phyloP scores from a whole-genome alignment of 768 basidiomycete genomes.

The Pleurotus tuber-regium region DNA sequence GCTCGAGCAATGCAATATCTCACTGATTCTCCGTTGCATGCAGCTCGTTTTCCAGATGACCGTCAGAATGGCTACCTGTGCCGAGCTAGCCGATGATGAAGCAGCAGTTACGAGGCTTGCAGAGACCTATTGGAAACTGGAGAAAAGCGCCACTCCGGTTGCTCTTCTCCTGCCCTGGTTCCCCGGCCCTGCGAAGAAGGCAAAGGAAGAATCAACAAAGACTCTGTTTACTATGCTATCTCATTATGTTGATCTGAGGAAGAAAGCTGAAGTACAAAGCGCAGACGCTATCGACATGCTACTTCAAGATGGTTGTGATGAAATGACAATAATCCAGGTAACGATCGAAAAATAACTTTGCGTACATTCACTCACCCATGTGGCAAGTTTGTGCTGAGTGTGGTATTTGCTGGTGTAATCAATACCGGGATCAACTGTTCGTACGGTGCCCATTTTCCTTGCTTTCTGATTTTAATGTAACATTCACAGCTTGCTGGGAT shows the following conservation, averaged over 20 bases:
- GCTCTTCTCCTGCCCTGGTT: constrained; percentile 33
- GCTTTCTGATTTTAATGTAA: background rate
- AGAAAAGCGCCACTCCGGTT: constrained; percentile 31
- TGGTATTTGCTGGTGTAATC: constrained; percentile 35
- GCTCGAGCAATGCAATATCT: background rate
- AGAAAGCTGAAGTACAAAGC: constrained; percentile 20
- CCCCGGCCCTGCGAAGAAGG: constrained; percentile 27
- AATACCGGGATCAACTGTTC: constrained; percentile 33
- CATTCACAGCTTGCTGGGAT: constrained; percentile 31
- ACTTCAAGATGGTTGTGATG: constrained; percentile 25
- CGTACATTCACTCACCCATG: background rate
- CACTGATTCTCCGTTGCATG: background rate
- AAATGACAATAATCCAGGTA: constrained; percentile 16
- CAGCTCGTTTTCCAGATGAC: constrained; percentile 37
- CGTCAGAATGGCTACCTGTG: constrained; percentile 31
- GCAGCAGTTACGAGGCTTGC: constrained; percentile 20
- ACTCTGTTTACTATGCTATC: constrained; percentile 25
- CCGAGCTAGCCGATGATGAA: constrained; percentile 28
- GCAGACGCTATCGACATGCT: constrained; percentile 34
- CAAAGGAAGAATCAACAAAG: constrained; percentile 27
- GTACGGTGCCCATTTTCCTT: constrained; percentile 2
- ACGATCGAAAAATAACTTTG: background rate
- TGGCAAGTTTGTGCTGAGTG: constrained; percentile 26
- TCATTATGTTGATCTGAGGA: constrained; percentile 25
- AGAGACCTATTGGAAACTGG: constrained; percentile 28